Evolutionary conservation across 371 early-diverging fungal species (phyloP).

Genomic region (Mortierella sp.): DNA sequence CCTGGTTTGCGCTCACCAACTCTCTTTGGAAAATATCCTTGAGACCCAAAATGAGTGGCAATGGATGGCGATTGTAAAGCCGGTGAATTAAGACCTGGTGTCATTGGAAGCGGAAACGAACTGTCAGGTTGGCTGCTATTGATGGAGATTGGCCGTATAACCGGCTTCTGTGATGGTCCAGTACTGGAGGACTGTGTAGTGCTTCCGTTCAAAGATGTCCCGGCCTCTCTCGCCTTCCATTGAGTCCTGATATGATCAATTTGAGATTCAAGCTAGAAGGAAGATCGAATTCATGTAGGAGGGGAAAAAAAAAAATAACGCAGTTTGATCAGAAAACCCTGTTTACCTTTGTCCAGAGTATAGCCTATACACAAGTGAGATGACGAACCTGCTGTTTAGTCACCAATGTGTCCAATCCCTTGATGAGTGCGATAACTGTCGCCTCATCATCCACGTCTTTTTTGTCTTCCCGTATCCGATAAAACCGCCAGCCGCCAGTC

Average conservation of each 20-base stretch:
- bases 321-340: neutral
- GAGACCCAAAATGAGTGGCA: conserved; percentile 32
- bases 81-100: conserved; percentile 32
- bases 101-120: conserved; percentile 19
- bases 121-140: conserved; percentile 21
- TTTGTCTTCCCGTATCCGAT: conserved; percentile 76
- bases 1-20: conserved; percentile 41
- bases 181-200: conserved; percentile 11
- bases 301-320: neutral
- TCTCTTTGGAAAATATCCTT: conserved; percentile 41
- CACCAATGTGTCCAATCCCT: conserved; percentile 65
- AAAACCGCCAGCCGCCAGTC: conserved; percentile 75
- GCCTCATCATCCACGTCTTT: conserved; percentile 73
- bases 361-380: no score
- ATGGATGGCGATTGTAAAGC: conserved; percentile 47
- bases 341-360: no score
- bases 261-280: conserved; percentile 30
- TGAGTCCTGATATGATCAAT: conserved; percentile 46
- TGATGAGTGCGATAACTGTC: conserved; percentile 63
- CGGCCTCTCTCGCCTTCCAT: conserved; percentile 51
- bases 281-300: no score
- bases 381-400: conserved; percentile 56
- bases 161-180: conserved; percentile 12
- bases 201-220: conserved; percentile 26
- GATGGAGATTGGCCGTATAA: conserved; percentile 30